phyloP scores from a whole-genome alignment of 2,329 filamentous ascomycete genomes.

The Sporothrix variecibatus region DNA sequence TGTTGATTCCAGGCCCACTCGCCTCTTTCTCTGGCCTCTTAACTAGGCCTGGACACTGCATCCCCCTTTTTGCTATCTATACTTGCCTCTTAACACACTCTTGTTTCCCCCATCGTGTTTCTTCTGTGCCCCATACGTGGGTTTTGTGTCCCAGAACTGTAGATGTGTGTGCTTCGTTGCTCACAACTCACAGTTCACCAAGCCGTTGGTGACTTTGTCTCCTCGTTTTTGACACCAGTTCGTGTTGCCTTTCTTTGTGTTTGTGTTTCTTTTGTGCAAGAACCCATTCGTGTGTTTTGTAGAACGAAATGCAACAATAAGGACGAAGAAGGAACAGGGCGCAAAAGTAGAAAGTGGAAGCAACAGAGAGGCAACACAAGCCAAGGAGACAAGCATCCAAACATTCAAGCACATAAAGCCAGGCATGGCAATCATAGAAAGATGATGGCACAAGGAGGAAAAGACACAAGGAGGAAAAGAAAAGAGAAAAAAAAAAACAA shows the following conservation, averaged over 20 bases:
- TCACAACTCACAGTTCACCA: slow-evolving; percentile 9
- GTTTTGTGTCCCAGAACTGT: neutral
- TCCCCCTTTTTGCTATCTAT: neutral
- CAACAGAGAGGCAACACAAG: neutral
- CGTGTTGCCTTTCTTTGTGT: neutral
- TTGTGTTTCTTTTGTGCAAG: neutral
- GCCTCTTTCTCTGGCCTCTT: neutral
- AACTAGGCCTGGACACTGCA: neutral
- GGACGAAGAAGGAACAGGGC: neutral
- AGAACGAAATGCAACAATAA: neutral
- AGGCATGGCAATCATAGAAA: neutral
- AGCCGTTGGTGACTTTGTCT: neutral
- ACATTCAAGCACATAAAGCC: neutral
- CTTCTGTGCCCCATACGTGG: neutral
- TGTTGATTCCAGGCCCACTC: neutral
- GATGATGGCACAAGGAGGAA: neutral
- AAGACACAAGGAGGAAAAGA: neutral
- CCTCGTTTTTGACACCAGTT: slow-evolving; percentile 9
- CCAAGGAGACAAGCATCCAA: neutral
- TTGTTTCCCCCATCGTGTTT: neutral
- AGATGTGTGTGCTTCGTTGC: neutral
- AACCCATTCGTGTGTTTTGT: neutral
- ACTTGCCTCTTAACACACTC: neutral
- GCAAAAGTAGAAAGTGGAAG: neutral
- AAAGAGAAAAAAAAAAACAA: neutral